Evolutionary conservation across 805 yeast genomes (phyloP).

Genomic region (Priceomyces haplophilus): DNA sequence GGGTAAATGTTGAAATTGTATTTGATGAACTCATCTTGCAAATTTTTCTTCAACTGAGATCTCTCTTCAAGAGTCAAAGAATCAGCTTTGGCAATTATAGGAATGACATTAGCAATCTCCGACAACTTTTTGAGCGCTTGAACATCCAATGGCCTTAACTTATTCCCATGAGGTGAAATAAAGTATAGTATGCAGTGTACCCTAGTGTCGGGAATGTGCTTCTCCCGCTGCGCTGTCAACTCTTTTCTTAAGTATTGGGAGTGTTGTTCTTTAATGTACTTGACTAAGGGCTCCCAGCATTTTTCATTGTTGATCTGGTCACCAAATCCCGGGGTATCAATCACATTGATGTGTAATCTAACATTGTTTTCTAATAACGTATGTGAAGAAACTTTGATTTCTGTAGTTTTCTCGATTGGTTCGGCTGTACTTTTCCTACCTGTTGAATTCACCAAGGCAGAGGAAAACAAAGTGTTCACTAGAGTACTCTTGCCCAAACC

Average conservation of each 20-base stretch:
- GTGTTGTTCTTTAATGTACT: constrained; percentile 93
- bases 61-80: constrained; percentile 85
- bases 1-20: constrained; percentile 83
- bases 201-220: constrained; percentile 76
- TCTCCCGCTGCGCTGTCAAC: constrained; percentile 90
- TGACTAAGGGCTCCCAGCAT: constrained; percentile 95
- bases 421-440: constrained; percentile 69
- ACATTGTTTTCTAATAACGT: constrained; percentile 82
- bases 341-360: constrained; percentile 76
- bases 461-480: constrained; percentile 79
- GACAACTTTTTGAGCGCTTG: constrained; percentile 78
- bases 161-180: constrained; percentile 82
- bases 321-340: constrained; percentile 98
- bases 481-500: constrained; percentile 95
- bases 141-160: constrained; percentile 80
- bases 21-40: constrained; percentile 72
- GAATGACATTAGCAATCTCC: constrained; percentile 91
- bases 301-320: constrained; percentile 93
- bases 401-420: constrained; percentile 83
- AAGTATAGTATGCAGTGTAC: constrained; percentile 92
- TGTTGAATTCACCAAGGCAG: constrained; percentile 68
- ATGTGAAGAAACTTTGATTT: constrained; percentile 70
- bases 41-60: constrained; percentile 65
- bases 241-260: constrained; percentile 88
- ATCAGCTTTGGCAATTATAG: constrained; percentile 93